Evolutionary conservation across 1,284 basidiomycete genomes (phyloP), one percentile per base, ranked within the genome.

Genomic region (Violaceomyces palustris): DNA sequence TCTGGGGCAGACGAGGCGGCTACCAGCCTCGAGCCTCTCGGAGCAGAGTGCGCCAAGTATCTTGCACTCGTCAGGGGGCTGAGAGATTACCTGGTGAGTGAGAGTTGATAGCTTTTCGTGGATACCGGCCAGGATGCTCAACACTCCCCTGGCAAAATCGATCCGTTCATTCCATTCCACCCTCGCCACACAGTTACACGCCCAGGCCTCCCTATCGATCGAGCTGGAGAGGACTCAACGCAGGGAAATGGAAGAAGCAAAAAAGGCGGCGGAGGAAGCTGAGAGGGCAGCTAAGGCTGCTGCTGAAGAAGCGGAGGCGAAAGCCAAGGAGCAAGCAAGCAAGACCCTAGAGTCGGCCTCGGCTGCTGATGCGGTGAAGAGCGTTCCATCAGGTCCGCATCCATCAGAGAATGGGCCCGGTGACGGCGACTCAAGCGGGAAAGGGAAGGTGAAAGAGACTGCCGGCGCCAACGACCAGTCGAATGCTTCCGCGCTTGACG

Each of bases 141-240:
- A 8, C 31, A 7, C 8, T 34, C 18, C 27, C 27, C 10, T n/a
- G 27, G 27, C 9, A 34, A 21, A 34, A 11, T 4, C 17, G 30
- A 6, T 14, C 11, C 6, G 6, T 30, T 12, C 6, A 4, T 12
- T 12, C 18, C 29, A 6, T 6, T 5, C 29, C 8, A 9, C n/a
- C 9, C 26, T n/a, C 26, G 9, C 9, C 26, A 8, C n/a, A 9
- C 26, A 35, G 31, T 24, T 60, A 12, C 57, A 60, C 29, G 57
- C 52, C 1, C 57, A 60, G 26, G 57, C 49, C 11, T 48, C 49
- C 9, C 27, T 60, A 14, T 48, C 55, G 35, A 55, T 55, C 18
- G 57, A 60, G 25, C 35, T 60, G 9, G 57, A 60, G n/a, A 49
- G 45, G 2, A 52, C 57, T 3, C 49, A 48, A 15, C 45, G 50